A percentile compares a stretch with the other conserved stretches of the same genome.
phyloP scores from a whole-genome alignment of 1,284 basidiomycete genomes.

The Ganoderma leucocontextum region DNA sequence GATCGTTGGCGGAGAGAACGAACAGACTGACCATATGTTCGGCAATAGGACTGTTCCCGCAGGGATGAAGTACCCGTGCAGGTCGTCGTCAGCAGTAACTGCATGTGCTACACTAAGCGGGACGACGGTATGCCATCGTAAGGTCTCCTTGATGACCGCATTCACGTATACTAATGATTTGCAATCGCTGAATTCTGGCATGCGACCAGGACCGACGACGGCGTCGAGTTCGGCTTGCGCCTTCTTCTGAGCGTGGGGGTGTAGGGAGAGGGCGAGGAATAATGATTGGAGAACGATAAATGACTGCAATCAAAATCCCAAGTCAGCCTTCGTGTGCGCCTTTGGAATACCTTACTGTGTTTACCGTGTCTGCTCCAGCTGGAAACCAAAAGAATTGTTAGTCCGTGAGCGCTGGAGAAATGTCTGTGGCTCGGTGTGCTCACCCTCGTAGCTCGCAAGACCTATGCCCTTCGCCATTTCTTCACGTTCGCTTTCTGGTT shows the following conservation, averaged over 20 bases:
- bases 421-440: background rate
- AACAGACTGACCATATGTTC: constrained; percentile 33
- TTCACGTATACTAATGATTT: constrained; percentile 28
- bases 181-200: constrained; percentile 31
- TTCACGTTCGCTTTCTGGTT: background rate
- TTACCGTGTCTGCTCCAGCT: constrained; percentile 1
- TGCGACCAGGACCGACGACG: constrained; percentile 27
- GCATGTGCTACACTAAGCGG: constrained; percentile 10
- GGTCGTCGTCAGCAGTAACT: constrained; percentile 23
- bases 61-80: constrained; percentile 26
- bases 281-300: constrained; percentile 27
- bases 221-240: constrained; percentile 42
- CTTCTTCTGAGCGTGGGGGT: constrained; percentile 32
- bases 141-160: constrained; percentile 23
- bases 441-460: background rate
- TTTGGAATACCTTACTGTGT: background rate
- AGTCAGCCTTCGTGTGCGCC: background rate
- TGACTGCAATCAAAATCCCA: constrained; percentile 30
- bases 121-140: constrained; percentile 4
- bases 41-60: constrained; percentile 30
- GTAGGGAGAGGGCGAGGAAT: constrained; percentile 32
- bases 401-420: background rate
- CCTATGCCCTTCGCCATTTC: background rate
- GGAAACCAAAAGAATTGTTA: background rate
- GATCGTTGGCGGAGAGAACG: background rate